A percentile compares a stretch with the other conserved stretches of the same genome.
Evolutionary conservation across 306 rosid species (phyloP).

Genomic region (Myrica gale): DNA sequence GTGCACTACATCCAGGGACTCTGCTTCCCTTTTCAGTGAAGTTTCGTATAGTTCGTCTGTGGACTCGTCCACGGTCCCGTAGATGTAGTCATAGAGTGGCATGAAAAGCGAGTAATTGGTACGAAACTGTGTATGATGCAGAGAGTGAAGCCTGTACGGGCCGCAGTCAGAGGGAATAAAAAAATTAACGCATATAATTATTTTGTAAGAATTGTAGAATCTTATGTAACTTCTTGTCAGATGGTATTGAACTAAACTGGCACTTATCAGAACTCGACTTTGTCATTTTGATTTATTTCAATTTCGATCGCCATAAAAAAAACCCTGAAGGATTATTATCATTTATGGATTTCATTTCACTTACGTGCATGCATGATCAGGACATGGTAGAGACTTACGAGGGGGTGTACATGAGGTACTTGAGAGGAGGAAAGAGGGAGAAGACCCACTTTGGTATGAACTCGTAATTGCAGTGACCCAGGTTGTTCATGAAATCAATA

Average conservation of each 20-base stretch:
- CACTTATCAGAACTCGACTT: too few relatives aligned
- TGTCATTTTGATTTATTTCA: too few relatives aligned
- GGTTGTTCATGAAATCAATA: constrained; percentile 50
- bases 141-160: constrained; percentile 35
- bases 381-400: constrained; percentile 1
- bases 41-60: constrained; percentile 11
- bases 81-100: constrained; percentile 39
- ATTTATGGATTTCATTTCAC: too few relatives aligned
- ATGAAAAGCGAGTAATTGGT: constrained; percentile 43
- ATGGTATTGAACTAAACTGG: too few relatives aligned
- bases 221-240: too few relatives aligned
- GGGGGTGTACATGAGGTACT: constrained; percentile 45
- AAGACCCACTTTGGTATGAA: constrained; percentile 41
- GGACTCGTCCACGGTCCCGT: constrained; percentile 36
- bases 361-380: too few relatives aligned
- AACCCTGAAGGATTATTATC: too few relatives aligned
- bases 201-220: too few relatives aligned
- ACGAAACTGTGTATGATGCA: constrained; percentile 48
- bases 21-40: constrained; percentile 29
- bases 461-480: constrained; percentile 56
- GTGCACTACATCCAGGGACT: constrained; percentile 36
- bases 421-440: constrained; percentile 45
- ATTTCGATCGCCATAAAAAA: too few relatives aligned
- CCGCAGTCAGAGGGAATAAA: too few relatives aligned
- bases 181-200: too few relatives aligned